Base-by-base conservation (phyloP, 169 alveolate species). In the Fabrea salina region DNA sequence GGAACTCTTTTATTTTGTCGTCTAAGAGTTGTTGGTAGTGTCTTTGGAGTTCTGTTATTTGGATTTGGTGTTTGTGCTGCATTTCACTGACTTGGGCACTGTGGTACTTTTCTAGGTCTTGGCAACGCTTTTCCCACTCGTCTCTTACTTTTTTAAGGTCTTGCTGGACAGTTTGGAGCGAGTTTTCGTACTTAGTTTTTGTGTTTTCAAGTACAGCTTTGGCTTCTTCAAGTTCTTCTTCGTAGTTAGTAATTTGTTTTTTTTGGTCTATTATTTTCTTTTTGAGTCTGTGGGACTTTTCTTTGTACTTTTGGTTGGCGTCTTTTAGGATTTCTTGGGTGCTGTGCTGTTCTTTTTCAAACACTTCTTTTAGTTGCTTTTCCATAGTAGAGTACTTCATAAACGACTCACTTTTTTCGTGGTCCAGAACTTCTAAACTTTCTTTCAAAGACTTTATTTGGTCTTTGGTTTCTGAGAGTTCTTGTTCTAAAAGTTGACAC, bases 51-150 rank as follows among this genome's bases (percentile, higher is more conserved):
- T 61, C 49, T 8, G 22, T 11, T 32, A 61, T 61, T 61, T 61
- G 51, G 7, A 25, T 16, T 37, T 37, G 41, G 25, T 61, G 74
- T 51, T 37, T 61, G 1, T 19, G 30, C 25, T 61, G 74, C 27
- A 61, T 37, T 61, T 61, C 74, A 37, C 54, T 13, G 16, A 35
- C 22, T 13, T 33, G 74, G 11, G 13, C 8, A 16, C 25, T 16
- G 3, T 61, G 43, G 1, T 61, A 47, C 39, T 61, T 61, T 35
- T 61, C 74, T 25, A 61, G 11, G 32, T 61, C 74, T 35, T 51
- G 11, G 3, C 74, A 61, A 11, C 74, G 11, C 39, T 37, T 61
- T 61, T 61, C 74, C 74, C 74, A 61, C 13, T 61, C 54, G 11
- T 61, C 74, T 61, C 39, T 61, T n/a, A 61, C 41, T 61, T 37